Percentiles rank a stretch among this genome's conserved stretches.
Evolutionary conservation across 176 grass and related monocot species (phyloP).

Genomic region (Phoenix dactylifera): DNA sequence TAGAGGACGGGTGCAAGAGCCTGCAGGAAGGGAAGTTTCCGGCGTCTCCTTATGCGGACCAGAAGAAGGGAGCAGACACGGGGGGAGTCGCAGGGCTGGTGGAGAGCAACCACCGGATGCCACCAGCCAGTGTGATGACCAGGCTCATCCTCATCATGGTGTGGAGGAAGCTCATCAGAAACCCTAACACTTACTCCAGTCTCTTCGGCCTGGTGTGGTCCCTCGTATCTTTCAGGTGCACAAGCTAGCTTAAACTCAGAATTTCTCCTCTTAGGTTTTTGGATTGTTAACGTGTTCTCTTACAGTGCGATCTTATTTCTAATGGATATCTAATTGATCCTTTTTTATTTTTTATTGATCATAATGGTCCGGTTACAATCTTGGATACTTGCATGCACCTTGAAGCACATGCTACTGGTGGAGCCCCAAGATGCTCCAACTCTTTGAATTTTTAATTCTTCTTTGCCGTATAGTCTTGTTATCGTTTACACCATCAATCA

Average conservation of each 20-base stretch:
- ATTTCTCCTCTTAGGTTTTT: too few species aligned
- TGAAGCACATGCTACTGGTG: too few species aligned
- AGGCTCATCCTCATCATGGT: constrained; percentile 99
- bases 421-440: too few species aligned
- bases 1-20: constrained; percentile 67
- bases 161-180: constrained; percentile 97
- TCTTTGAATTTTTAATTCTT: too few species aligned
- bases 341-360: too few species aligned
- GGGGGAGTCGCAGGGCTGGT: constrained; percentile 31
- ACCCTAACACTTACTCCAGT: constrained; percentile 99
- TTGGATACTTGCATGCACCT: too few species aligned
- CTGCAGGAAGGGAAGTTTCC: constrained; percentile 59
- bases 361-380: too few species aligned
- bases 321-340: too few species aligned
- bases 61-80: constrained; percentile 58
- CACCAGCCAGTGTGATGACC: constrained; percentile 92
- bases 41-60: constrained; percentile 59
- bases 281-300: too few species aligned
- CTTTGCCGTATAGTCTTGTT: too few species aligned
- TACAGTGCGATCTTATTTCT: too few species aligned
- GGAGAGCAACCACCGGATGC: constrained; percentile 83
- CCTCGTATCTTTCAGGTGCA: constrained; percentile 78
- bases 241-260: background rate
- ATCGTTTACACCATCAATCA: too few species aligned
- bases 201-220: constrained; percentile 90